Evolutionary conservation across 2,329 filamentous ascomycete genomes (phyloP).

Genomic region (Hypoxylon sp.): DNA sequence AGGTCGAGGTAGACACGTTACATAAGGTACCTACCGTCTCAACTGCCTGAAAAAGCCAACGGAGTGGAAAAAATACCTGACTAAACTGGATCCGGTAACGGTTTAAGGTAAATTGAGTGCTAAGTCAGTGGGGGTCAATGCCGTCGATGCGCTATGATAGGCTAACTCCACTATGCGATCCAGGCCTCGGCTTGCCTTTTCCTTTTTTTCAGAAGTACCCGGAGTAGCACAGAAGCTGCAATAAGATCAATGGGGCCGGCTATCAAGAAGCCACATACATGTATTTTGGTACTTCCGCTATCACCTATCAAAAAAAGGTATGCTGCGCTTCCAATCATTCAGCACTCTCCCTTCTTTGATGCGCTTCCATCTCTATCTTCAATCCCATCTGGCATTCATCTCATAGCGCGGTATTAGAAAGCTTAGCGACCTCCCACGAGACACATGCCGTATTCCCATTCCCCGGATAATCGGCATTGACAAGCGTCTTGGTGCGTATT

Average conservation of each 20-base stretch:
- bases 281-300: too few relatives aligned
- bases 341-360: neutral
- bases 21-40: neutral
- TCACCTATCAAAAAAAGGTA: too few relatives aligned
- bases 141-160: slow-evolving; percentile 15
- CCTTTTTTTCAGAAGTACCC: too few relatives aligned
- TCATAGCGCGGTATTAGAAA: neutral
- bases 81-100: slow-evolving; percentile 38
- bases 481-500: slow-evolving; percentile 21
- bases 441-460: slow-evolving; percentile 26
- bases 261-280: too few relatives aligned
- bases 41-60: slow-evolving; percentile 11
- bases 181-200: slow-evolving; percentile 20
- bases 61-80: slow-evolving; percentile 4
- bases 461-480: slow-evolving; percentile 46
- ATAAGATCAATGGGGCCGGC: too few relatives aligned
- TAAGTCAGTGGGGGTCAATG: slow-evolving; percentile 27
- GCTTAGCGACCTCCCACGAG: slow-evolving; percentile 11
- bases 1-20: slow-evolving; percentile 1
- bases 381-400: neutral
- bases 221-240: too few relatives aligned
- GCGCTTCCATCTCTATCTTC: neutral
- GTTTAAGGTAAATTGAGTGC: slow-evolving; percentile 29
- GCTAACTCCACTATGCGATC: slow-evolving; percentile 3
- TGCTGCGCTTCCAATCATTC: too few relatives aligned